Percentiles rank a stretch among this genome's conserved stretches.
phyloP scores from a whole-genome alignment of 2,329 filamentous ascomycete genomes.

The Lecanicillium sp. region DNA sequence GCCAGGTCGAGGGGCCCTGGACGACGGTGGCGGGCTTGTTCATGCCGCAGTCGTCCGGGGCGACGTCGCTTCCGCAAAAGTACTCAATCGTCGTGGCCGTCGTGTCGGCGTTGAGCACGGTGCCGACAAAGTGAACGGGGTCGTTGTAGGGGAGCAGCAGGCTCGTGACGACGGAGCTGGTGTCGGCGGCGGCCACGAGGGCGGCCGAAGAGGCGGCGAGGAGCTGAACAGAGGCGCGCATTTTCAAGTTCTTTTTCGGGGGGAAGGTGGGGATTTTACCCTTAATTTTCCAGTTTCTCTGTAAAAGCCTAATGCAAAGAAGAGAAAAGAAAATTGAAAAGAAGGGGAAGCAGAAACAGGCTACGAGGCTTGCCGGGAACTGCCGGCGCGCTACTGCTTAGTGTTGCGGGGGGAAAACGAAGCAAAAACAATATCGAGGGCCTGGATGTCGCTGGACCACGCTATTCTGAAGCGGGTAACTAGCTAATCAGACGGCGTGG shows the following conservation, averaged over 20 bases:
- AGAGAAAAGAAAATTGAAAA: too few species aligned
- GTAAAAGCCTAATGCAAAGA: too few species aligned
- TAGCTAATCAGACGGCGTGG: too few species aligned
- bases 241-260: conserved; percentile 12
- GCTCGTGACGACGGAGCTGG: conserved; percentile 19
- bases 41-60: conserved; percentile 23
- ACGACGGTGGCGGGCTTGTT: conserved; percentile 20
- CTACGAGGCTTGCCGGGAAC: too few species aligned
- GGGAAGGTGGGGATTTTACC: too few species aligned
- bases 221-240: conserved; percentile 23
- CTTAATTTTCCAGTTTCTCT: too few species aligned
- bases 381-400: too few species aligned
- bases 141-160: conserved; percentile 24
- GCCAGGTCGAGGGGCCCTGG: conserved; percentile 25
- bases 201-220: conserved; percentile 22
- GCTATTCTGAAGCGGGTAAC: too few species aligned
- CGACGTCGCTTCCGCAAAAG: conserved; percentile 19
- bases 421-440: too few species aligned
- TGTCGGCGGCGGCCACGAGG: conserved; percentile 21
- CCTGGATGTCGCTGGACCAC: too few species aligned
- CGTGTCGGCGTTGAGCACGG: conserved; percentile 24
- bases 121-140: conserved; percentile 21
- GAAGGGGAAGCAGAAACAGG: too few species aligned
- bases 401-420: too few species aligned
- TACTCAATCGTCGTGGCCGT: conserved; percentile 27